phyloP scores from a whole-genome alignment of 371 early-diverging fungal genomes.

The Mortierella sp. region DNA sequence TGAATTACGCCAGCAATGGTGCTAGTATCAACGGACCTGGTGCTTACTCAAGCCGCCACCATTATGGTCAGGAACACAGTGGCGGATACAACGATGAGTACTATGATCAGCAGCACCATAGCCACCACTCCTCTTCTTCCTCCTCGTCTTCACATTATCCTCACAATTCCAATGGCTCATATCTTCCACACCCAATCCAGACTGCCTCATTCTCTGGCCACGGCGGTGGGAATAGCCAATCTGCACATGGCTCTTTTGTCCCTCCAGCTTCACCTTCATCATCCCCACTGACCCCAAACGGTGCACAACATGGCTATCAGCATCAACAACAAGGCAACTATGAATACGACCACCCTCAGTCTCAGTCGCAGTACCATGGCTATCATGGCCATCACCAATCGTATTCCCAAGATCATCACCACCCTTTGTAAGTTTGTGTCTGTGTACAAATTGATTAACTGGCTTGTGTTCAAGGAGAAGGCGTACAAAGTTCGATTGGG shows the following conservation, averaged over 20 bases:
- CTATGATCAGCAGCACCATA: slow-evolving; percentile 31
- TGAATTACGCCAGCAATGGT: slow-evolving; percentile 26
- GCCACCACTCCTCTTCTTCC: slow-evolving; percentile 32
- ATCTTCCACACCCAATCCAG: slow-evolving; percentile 42
- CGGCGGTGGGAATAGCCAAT: slow-evolving; percentile 19
- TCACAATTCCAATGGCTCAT: slow-evolving; percentile 31
- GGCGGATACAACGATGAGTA: slow-evolving; percentile 27
- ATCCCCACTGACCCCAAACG: slow-evolving; percentile 26
- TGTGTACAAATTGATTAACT: background rate
- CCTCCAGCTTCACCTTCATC: slow-evolving; percentile 35
- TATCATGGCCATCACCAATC: slow-evolving; percentile 27
- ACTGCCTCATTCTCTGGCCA: slow-evolving; percentile 22
- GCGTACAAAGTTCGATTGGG: slow-evolving; percentile 11
- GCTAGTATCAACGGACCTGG: slow-evolving; percentile 9
- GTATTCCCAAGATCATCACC: slow-evolving; percentile 43
- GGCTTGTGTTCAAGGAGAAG: slow-evolving; percentile 15
- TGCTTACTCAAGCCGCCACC: slow-evolving; percentile 27
- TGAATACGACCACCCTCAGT: slow-evolving; percentile 37
- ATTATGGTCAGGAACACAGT: slow-evolving; percentile 25
- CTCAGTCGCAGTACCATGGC: slow-evolving; percentile 34
- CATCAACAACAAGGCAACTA: slow-evolving; percentile 25
- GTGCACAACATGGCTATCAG: slow-evolving; percentile 23
- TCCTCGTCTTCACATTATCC: slow-evolving; percentile 33
- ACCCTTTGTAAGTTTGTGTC: slow-evolving; percentile 43
- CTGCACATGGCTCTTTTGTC: slow-evolving; percentile 23